These are phyloP conservation scores for Protomyces pachydermus DNA, from an alignment of 1,139 yeast genomes.

Conservation along the genomic window DNA sequence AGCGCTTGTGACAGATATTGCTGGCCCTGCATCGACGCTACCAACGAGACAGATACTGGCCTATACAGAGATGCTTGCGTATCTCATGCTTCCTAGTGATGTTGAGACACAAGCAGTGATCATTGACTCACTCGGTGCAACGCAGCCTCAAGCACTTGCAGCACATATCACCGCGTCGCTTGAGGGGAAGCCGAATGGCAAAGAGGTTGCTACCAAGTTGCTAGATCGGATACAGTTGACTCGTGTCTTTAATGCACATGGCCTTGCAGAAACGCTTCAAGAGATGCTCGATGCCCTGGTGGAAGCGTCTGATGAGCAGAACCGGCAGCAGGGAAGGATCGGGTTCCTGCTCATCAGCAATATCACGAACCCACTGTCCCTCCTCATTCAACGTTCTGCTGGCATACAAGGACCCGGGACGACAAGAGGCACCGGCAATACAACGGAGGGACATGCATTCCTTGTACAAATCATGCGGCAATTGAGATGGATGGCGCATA, in stretches of 20 bases:
- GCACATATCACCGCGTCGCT: neutral
- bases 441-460: slow-evolving; percentile 18
- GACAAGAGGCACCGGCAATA: neutral
- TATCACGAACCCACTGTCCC: slow-evolving; percentile 25
- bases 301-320: neutral
- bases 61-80: neutral
- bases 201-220: neutral
- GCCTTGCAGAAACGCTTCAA: neutral
- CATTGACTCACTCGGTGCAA: neutral
- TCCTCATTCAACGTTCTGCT: slow-evolving; percentile 24
- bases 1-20: neutral
- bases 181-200: neutral
- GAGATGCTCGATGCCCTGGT: neutral
- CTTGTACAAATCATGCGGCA: slow-evolving; percentile 15
- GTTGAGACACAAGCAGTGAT: neutral
- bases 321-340: neutral
- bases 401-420: neutral
- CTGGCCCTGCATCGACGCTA: neutral
- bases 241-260: neutral
- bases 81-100: neutral
- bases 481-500: neutral
- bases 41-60: neutral
- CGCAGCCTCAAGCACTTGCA: neutral
- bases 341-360: slow-evolving; percentile 26
- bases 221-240: neutral